Percentiles rank a stretch among this genome's conserved stretches.
phyloP scores from a whole-genome alignment of 345 rosid species.

The Leavenworthia alabamica region DNA sequence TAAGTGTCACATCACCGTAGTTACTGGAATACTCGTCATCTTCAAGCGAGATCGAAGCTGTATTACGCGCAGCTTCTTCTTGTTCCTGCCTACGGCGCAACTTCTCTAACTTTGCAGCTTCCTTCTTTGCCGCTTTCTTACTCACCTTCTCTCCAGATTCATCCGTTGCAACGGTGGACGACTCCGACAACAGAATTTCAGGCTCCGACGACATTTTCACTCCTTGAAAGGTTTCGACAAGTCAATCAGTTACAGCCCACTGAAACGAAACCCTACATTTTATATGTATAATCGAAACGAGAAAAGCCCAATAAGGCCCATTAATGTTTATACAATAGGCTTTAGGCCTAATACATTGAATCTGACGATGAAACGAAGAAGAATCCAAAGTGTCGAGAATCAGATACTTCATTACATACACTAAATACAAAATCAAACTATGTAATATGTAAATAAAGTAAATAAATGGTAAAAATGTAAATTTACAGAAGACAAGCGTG shows the following conservation, averaged over 20 bases:
- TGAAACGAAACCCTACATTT: constrained; percentile 7
- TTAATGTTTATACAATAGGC: no score
- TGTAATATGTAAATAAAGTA: no score
- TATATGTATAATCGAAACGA: background rate
- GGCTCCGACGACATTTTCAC: constrained; percentile 28
- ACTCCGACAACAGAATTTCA: background rate
- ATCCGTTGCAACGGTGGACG: no score
- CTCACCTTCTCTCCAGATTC: no score
- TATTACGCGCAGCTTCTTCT: constrained; percentile 28
- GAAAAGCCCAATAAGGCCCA: background rate
- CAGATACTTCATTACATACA: background rate
- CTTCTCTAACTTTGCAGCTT: no score
- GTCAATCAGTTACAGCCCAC: background rate
- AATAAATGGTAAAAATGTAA: no score
- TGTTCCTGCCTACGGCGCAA: constrained; percentile 56
- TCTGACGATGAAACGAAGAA: no score
- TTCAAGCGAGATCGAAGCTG: constrained; percentile 33
- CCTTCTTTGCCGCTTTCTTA: no score
- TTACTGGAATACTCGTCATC: constrained; percentile 40
- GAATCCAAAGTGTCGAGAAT: no score
- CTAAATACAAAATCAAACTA: no score
- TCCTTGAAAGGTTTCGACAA: background rate
- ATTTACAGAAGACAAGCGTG: no score
- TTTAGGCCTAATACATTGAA: no score
- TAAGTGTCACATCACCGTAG: constrained; percentile 60